These are phyloP conservation scores for Jaltomata sinuosa DNA, from an alignment of 257 asterid genomes.

Conservation along the genomic window DNA sequence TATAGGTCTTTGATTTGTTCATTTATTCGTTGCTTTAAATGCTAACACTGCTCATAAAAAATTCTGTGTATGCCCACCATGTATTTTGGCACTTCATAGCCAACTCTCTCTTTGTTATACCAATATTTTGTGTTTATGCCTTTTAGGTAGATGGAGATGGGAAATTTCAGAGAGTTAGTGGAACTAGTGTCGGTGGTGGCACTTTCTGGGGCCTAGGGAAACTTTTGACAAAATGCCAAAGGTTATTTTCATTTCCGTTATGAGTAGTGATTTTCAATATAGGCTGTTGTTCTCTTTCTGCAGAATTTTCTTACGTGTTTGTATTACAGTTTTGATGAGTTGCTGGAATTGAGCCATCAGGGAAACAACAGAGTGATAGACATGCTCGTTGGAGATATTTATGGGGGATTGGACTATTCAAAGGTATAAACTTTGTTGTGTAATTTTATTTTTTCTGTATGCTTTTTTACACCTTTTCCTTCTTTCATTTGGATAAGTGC, in stretches of 20 bases:
- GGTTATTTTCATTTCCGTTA: conserved; percentile 33
- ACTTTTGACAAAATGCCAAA: conserved; percentile 85
- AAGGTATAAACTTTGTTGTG: conserved; percentile 36
- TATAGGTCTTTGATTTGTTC: background rate
- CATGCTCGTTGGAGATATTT: conserved; percentile 97
- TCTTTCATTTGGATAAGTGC: background rate
- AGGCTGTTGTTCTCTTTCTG: background rate
- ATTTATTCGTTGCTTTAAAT: background rate
- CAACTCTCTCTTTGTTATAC: background rate
- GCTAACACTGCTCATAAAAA: background rate
- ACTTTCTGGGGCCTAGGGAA: conserved; percentile 96
- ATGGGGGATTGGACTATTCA: conserved; percentile 72
- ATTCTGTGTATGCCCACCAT: background rate
- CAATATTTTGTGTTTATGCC: background rate
- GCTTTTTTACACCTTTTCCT: background rate
- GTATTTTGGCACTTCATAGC: background rate
- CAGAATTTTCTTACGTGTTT: background rate
- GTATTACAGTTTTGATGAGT: conserved; percentile 71
- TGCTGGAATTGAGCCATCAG: conserved; percentile 72
- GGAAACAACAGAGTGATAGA: conserved; percentile 86
- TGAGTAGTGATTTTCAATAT: background rate
- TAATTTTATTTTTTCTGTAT: background rate
- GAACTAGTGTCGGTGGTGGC: conserved; percentile 98
- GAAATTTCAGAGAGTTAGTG: conserved; percentile 81
- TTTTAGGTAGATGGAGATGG: conserved; percentile 78